These are phyloP conservation scores for Pelargonium citronellum DNA, from an alignment of 441 rosid genomes.

Conservation along the genomic window DNA sequence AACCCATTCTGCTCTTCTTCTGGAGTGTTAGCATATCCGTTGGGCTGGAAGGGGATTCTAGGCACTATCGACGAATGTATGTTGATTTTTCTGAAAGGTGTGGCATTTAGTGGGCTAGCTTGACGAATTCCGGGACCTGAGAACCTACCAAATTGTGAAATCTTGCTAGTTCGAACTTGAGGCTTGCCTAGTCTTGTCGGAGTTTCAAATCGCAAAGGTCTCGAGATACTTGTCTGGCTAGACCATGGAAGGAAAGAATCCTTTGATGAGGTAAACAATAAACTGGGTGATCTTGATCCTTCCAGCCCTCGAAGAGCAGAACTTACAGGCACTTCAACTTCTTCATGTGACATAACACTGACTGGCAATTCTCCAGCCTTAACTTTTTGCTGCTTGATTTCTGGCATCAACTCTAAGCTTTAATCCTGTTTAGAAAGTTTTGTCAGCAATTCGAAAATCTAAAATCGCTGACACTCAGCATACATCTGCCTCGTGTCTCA, in stretches of 20 bases:
- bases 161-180: constrained; percentile 30
- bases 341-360: constrained; percentile 30
- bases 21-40: constrained; percentile 33
- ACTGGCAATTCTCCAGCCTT: constrained; percentile 45
- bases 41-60: constrained; percentile 28
- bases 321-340: constrained; percentile 34
- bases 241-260: constrained; percentile 32
- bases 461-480: background rate
- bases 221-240: constrained; percentile 23
- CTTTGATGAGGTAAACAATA: constrained; percentile 35
- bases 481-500: background rate
- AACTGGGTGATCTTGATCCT: constrained; percentile 30
- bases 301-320: constrained; percentile 25
- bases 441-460: constrained; percentile 6
- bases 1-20: constrained; percentile 48
- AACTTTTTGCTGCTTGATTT: constrained; percentile 54
- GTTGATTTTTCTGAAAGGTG: constrained; percentile 38
- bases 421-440: constrained; percentile 45
- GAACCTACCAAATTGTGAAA: constrained; percentile 27
- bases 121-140: constrained; percentile 30
- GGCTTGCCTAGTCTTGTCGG: constrained; percentile 30
- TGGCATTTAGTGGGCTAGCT: constrained; percentile 28
- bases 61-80: constrained; percentile 26
- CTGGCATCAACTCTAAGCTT: constrained; percentile 64
- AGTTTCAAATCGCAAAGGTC: constrained; percentile 36